A percentile compares a stretch with the other conserved stretches of the same genome.
These are phyloP conservation scores for Dendrobium nobile DNA, from an alignment of 106 monocot genomes.

Conservation along the genomic window DNA sequence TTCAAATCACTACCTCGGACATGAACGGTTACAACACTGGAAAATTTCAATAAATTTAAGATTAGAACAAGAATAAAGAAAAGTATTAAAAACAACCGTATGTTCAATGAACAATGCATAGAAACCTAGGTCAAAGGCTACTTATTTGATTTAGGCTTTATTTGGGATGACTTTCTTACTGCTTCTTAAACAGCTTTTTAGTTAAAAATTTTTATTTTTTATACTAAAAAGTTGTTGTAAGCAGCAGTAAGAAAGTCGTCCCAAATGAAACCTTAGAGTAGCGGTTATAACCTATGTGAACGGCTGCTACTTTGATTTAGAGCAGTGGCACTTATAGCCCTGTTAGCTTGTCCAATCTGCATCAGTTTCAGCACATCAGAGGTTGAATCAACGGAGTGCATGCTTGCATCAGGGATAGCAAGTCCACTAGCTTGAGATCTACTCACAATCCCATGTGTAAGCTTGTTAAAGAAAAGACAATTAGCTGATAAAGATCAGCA, in stretches of 20 bases:
- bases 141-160: constrained; percentile 2
- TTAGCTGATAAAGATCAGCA: not conserved
- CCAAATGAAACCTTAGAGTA: not conserved
- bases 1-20: constrained; percentile 53
- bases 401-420: constrained; percentile 67
- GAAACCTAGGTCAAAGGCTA: not conserved
- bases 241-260: too few species aligned
- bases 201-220: too few species aligned
- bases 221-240: too few species aligned
- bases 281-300: constrained; percentile 57
- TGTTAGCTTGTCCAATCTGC: constrained; percentile 52
- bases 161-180: too few species aligned
- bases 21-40: constrained; percentile 71
- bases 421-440: constrained; percentile 53
- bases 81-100: not conserved
- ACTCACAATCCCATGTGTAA: constrained; percentile 57
- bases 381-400: constrained; percentile 56
- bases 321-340: constrained; percentile 63
- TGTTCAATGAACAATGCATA: not conserved
- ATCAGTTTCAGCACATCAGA: constrained; percentile 62
- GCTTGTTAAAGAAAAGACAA: constrained; percentile 34
- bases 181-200: too few species aligned
- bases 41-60: constrained; percentile 4
- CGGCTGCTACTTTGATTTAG: constrained; percentile 78
- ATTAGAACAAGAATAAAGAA: not conserved